Percentiles rank a stretch among this genome's conserved stretches.
These are phyloP conservation scores for Russula ochroleuca DNA, from an alignment of 768 basidiomycete species.

Conservation along the genomic window DNA sequence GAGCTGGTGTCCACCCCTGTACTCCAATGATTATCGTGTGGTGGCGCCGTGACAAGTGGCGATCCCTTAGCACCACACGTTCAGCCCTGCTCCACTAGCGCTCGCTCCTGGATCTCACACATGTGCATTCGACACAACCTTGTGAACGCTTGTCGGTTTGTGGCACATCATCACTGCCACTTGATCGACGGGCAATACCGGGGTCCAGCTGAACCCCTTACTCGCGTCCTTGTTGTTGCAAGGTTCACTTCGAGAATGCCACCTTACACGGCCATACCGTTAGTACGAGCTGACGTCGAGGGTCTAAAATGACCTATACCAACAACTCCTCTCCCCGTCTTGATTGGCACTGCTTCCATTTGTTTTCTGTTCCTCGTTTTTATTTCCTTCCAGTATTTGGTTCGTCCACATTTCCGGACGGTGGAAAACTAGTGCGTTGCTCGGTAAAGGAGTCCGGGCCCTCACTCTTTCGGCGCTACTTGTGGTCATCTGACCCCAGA, in stretches of 20 bases:
- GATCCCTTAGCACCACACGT: conserved; percentile 5
- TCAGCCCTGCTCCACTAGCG: neutral
- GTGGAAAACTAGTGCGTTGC: neutral
- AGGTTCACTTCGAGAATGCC: conserved; percentile 1
- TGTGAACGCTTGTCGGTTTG: neutral
- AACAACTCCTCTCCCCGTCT: neutral
- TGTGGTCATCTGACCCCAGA: conserved; percentile 21
- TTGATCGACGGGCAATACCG: conserved; percentile 14
- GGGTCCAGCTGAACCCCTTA: neutral
- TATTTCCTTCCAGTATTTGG: neutral
- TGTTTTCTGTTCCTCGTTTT: neutral
- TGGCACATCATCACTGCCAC: conserved; percentile 17
- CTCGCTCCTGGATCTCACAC: neutral
- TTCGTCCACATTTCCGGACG: neutral
- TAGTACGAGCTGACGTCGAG: neutral
- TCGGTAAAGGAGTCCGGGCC: neutral
- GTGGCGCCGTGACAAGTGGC: neutral
- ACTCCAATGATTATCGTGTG: conserved; percentile 15
- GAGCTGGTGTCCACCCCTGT: conserved; percentile 1
- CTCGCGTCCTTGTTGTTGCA: neutral
- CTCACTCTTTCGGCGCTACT: conserved; percentile 10
- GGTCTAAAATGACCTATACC: neutral
- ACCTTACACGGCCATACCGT: neutral
- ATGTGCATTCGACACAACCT: neutral
- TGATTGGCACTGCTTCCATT: conserved; percentile 1